Conservation (phyloP, 306 rosid species). For the Lithocarpus polystachyus region DNA sequence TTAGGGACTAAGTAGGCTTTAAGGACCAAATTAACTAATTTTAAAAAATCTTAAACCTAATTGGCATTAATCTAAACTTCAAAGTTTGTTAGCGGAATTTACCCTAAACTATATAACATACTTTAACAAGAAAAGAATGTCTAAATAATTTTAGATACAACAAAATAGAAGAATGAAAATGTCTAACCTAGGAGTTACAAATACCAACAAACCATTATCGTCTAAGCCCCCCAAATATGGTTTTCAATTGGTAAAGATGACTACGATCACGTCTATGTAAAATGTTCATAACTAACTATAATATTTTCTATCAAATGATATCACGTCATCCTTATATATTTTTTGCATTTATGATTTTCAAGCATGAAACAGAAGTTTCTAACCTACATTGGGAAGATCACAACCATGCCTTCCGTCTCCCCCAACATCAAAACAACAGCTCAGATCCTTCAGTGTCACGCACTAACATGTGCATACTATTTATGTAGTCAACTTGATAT, state of each 20-base stretch:
- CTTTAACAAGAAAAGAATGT: not conserved
- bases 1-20: too few species aligned
- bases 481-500: conserved; percentile 5
- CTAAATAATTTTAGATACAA: not conserved
- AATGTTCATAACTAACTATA: too few species aligned
- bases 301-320: too few species aligned
- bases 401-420: conserved; percentile 1
- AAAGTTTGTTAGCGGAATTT: too few species aligned
- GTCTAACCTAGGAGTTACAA: too few species aligned
- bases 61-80: too few species aligned
- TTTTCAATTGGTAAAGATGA: too few species aligned
- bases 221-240: too few species aligned
- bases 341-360: conserved; percentile 1
- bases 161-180: not conserved
- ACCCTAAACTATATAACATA: not conserved
- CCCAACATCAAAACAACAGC: conserved; percentile 1
- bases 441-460: conserved; percentile 14
- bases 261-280: rapidly evolving
- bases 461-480: conserved; percentile 19
- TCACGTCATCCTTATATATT: too few species aligned
- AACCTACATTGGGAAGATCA: conserved; percentile 12
- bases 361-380: conserved; percentile 1
- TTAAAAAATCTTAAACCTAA: too few species aligned
- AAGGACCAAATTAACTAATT: too few species aligned
- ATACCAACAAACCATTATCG: too few species aligned